phyloP scores from a whole-genome alignment of 208 protist genomes.

The Zelonia costaricensis region DNA sequence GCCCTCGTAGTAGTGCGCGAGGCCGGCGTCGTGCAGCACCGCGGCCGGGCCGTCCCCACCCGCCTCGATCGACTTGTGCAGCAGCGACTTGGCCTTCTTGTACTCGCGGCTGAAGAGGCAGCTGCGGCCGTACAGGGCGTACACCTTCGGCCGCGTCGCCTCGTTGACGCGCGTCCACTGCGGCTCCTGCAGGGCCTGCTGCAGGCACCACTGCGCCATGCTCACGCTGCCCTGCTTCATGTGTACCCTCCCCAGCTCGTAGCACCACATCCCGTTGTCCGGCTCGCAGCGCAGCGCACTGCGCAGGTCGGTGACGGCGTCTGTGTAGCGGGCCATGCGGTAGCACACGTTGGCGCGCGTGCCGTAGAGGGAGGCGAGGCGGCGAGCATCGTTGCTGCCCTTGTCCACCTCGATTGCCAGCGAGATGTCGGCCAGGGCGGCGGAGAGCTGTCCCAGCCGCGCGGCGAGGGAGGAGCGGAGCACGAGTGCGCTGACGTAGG shows the following conservation, averaged over 20 bases:
- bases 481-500: conserved; percentile 48
- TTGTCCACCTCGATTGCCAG: conserved; percentile 79
- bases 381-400: conserved; percentile 38
- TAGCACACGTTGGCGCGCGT: conserved; percentile 50
- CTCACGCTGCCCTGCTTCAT: conserved; percentile 31
- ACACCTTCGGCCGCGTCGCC: conserved; percentile 33
- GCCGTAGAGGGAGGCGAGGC: conserved; percentile 63
- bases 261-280: conserved; percentile 85
- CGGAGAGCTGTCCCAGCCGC: conserved; percentile 28
- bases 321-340: conserved; percentile 46
- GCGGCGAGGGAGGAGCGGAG: conserved; percentile 45
- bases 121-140: conserved; percentile 49
- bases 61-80: conserved; percentile 60
- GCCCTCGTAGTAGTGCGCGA: conserved; percentile 68
- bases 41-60: conserved; percentile 46
- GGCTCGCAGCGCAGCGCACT: conserved; percentile 71
- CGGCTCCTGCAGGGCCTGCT: conserved; percentile 49
- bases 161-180: conserved; percentile 41
- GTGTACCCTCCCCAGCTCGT: conserved; percentile 71
- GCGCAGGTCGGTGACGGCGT: conserved; percentile 69
- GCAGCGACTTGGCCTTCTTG: conserved; percentile 37
- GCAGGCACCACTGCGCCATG: conserved; percentile 51
- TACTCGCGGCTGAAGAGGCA: conserved; percentile 41
- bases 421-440: conserved; percentile 63
- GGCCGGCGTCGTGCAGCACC: conserved; percentile 77